phyloP scores from a whole-genome alignment of 805 yeast genomes.

The Kodamaea restingae region DNA sequence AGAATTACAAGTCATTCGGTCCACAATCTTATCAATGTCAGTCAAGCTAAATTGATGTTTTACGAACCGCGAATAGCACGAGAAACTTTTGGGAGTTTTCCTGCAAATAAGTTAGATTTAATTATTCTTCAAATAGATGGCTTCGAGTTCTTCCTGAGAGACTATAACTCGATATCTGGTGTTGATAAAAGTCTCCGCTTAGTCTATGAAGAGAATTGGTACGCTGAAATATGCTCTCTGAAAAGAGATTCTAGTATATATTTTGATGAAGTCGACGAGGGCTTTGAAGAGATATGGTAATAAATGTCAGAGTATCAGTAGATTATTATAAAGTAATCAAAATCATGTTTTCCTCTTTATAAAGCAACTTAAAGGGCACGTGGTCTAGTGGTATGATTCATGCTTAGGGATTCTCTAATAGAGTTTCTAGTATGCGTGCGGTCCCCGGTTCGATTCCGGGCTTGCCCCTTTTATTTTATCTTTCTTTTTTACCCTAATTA shows the following conservation, averaged over 20 bases:
- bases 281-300: neutral
- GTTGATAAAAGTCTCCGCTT: constrained; percentile 20
- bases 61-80: constrained; percentile 2
- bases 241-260: neutral
- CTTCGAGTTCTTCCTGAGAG: constrained; percentile 30
- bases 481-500: neutral
- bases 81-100: constrained; percentile 2
- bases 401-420: constrained; percentile 4
- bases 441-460: constrained; percentile 11
- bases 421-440: constrained; percentile 7
- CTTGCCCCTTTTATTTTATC: constrained; percentile 5
- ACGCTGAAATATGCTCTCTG: constrained; percentile 9
- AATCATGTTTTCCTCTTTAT: too few species aligned
- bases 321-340: too few species aligned
- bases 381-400: constrained; percentile 10
- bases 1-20: constrained; percentile 32
- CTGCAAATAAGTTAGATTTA: constrained; percentile 11
- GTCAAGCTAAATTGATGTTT: constrained; percentile 26
- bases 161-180: constrained; percentile 19
- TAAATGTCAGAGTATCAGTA: too few species aligned
- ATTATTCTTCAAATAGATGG: constrained; percentile 27
- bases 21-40: constrained; percentile 25
- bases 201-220: constrained; percentile 21
- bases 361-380: too few species aligned
- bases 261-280: neutral